These are phyloP conservation scores for Colletotrichum melonis DNA, from an alignment of 2,329 filamentous ascomycete species.

Conservation along the genomic window DNA sequence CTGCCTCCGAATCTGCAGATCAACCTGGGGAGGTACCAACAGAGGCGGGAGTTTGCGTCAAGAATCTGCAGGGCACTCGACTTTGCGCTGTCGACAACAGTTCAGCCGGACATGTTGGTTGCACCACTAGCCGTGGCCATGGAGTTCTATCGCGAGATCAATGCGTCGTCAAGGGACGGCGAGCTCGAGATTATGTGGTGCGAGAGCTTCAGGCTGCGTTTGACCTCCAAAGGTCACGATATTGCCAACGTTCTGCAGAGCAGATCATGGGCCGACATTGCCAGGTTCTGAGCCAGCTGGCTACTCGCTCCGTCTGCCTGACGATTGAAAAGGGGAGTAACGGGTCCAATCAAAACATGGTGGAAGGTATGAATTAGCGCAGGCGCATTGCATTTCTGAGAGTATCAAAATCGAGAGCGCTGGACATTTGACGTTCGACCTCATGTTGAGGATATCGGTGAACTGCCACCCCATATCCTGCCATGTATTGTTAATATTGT, in stretches of 20 bases:
- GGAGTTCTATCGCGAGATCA: constrained; percentile 54
- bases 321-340: background rate
- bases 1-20: constrained; percentile 52
- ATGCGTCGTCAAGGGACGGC: constrained; percentile 51
- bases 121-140: constrained; percentile 56
- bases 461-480: background rate
- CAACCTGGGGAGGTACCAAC: constrained; percentile 56
- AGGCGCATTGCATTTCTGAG: constrained; percentile 1
- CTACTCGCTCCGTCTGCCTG: background rate
- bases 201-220: constrained; percentile 53
- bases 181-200: constrained; percentile 61
- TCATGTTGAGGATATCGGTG: background rate
- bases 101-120: constrained; percentile 59
- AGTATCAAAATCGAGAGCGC: background rate
- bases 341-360: background rate
- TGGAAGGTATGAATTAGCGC: background rate
- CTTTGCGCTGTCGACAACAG: constrained; percentile 54
- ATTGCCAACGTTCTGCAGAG: constrained; percentile 52
- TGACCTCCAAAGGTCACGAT: constrained; percentile 54
- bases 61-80: constrained; percentile 64
- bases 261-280: constrained; percentile 51
- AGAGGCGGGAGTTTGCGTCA: constrained; percentile 56
- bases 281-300: constrained; percentile 31
- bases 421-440: background rate
- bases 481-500: background rate